Base-by-base conservation (phyloP, 2,329 filamentous ascomycete genomes). In the Camptophora hylomeconis region DNA sequence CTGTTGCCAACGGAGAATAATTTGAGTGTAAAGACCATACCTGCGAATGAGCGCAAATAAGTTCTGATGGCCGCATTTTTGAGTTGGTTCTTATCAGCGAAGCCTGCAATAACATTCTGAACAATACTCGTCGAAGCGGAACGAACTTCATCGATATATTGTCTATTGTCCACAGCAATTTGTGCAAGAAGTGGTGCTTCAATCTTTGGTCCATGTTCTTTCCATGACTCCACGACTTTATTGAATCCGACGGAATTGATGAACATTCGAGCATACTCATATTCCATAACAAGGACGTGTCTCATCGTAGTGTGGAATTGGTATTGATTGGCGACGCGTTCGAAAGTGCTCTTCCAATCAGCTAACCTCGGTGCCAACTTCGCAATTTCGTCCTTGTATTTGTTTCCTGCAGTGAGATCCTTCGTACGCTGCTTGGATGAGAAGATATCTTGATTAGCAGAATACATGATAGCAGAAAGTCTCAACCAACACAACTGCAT, bases 201-300 rank as follows among this genome's bases (percentile, higher is more conserved):
- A 35, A 31, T 32, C 36, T 13, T 29, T 41, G n/a, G 35, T 37
- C 9, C 35, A 34, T 19, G 35, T 33, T 17, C 37, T 23, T 36
- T 38, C 40, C 38, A 39, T 7, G 31, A 39, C 54, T 94, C 87
- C 5, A 95, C 83, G 3, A 95, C 84, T 13, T 89, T 89, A 56
- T 98, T 89, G 2, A 98, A 62, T 2, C 86, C 86, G 2, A 98
- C 65, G 1, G 86, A 93, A 52, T 95, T 94, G 58, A 94, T 71
- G 49, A 95, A 95, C 28, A 94, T 41, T 9, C 58, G 58, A 54
- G 35, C 10, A 19, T 35, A 42, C 21, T 95, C 83, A 48, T 89
- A 94, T 58, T 98, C 89, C 41, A 95, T 94, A 5, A 74, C 78
- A 17, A 98, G 63, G 34, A 95, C 86, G 49, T 84, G 74, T 24